A percentile compares a stretch with the other conserved stretches of the same genome.
Conservation (phyloP, 352 stramenopile species). For the Albugo candida region DNA sequence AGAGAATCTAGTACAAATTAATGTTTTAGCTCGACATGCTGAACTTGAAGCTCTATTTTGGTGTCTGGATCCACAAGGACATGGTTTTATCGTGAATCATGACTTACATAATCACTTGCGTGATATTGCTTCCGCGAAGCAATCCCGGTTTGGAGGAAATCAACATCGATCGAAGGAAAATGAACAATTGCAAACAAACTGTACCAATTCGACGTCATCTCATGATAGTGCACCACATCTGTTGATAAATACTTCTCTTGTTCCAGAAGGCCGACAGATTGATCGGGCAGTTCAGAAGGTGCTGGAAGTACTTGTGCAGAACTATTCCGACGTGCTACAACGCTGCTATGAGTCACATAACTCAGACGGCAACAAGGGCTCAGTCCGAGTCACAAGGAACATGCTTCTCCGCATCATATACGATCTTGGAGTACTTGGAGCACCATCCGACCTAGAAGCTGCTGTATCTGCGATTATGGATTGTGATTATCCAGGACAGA, state of each 20-base stretch:
- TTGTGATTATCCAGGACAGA: conserved; percentile 3
- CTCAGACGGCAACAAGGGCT: too few relatives aligned
- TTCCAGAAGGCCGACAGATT: conserved; percentile 2
- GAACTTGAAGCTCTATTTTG: conserved; percentile 60
- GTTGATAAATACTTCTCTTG: too few relatives aligned
- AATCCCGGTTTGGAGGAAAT: background rate
- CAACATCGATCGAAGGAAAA: too few relatives aligned
- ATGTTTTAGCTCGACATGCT: conserved; percentile 32
- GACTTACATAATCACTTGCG: conserved; percentile 55
- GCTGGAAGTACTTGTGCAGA: conserved; percentile 36
- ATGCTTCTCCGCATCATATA: conserved; percentile 27
- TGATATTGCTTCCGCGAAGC: conserved; percentile 5
- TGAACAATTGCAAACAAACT: too few relatives aligned
- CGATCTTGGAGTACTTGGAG: conserved; percentile 37
- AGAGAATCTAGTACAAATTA: conserved; percentile 46
- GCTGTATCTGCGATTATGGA: conserved; percentile 26
- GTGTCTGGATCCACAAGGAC: conserved; percentile 39
- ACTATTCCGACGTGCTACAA: conserved; percentile 1
- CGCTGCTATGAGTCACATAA: too few relatives aligned
- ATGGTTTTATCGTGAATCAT: conserved; percentile 28
- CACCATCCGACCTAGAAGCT: conserved; percentile 27
- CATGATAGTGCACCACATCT: too few relatives aligned
- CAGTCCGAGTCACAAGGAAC: too few relatives aligned
- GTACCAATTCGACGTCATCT: too few relatives aligned
- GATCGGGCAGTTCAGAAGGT: conserved; percentile 49